Evolutionary conservation across 352 stramenopile species (phyloP).

Genomic region (Phytopythium ostracodes): DNA sequence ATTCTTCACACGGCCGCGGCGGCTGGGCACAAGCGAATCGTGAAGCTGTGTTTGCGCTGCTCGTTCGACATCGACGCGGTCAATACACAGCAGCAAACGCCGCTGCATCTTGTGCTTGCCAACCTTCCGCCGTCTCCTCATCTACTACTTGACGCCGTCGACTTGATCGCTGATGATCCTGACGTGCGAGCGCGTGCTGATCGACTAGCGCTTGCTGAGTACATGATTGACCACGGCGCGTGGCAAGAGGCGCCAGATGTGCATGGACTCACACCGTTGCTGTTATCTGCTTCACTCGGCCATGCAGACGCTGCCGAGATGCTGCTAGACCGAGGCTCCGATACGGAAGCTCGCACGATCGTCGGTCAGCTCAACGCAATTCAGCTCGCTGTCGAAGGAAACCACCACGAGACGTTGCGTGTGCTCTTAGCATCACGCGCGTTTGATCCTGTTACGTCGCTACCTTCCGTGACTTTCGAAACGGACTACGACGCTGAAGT

Average conservation of each 20-base stretch:
- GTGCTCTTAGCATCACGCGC: constrained; percentile 45
- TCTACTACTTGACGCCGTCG: not conserved
- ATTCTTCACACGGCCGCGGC: constrained; percentile 70
- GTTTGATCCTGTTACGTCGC: constrained; percentile 29
- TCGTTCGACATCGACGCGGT: constrained; percentile 67
- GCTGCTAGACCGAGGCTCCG: constrained; percentile 59
- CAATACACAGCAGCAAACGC: constrained; percentile 54
- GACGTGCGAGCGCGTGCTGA: constrained; percentile 21
- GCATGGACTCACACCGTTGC: constrained; percentile 56
- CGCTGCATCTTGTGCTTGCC: constrained; percentile 69
- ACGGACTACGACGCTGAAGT: not conserved
- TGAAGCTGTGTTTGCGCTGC: constrained; percentile 80
- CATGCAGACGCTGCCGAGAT: constrained; percentile 62
- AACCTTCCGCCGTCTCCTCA: constrained; percentile 28
- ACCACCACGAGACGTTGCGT: constrained; percentile 40
- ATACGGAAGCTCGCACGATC: constrained; percentile 39
- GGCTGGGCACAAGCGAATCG: constrained; percentile 64
- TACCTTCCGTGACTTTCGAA: not conserved
- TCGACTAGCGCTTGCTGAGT: constrained; percentile 50
- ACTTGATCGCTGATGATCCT: constrained; percentile 8
- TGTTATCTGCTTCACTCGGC: constrained; percentile 52
- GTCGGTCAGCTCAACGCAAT: constrained; percentile 36
- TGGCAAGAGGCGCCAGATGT: constrained; percentile 74
- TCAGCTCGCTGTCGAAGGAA: constrained; percentile 59
- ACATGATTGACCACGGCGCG: constrained; percentile 85